Base-by-base conservation (phyloP, 2,329 filamentous ascomycete genomes). In the Cordyceps fumosorosea region DNA sequence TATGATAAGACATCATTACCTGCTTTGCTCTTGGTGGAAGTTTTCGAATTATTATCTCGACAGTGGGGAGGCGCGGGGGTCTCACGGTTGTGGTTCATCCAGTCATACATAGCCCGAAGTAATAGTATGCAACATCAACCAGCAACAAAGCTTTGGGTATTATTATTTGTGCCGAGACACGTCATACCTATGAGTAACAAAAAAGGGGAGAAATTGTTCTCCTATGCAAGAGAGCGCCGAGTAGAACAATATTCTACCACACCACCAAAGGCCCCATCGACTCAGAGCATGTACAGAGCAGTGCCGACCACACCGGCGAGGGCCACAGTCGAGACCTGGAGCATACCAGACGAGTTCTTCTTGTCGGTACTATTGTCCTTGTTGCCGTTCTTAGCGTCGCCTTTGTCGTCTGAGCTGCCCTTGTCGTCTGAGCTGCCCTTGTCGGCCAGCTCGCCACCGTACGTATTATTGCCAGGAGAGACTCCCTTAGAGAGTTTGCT, bases 391-490 rank as follows among this genome's bases (percentile, higher is more conserved):
- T 55, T 48, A 12, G 40, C 18, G 26, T 26, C 32, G 45, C 63
- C 64, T 16, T 64, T 42, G 45, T 60, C 44, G 10, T 60, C 65
- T 5, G 29, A 29, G 29, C 29, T 20, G 45, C 64, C 64, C 22
- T 64, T 42, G 45, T 60, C 44, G 10, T 60, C 65, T 7, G 65
- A 63, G 45, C 66, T 67, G 52, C 65, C 64, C n/a, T 66, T 64
- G 40, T 66, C 65, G 20, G 67, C 67, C 53, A 73, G 52, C 37
- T 71, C 66, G 26, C 72, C 73, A n/a, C 73, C 73, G 61, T 69
- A 73, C 5, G 63, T 44, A 5, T 59, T 58, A 29, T 56, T 65
- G 37, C 65, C 67, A 14, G 73, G 73, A n/a, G 63, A 68, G 45
- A 74, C 69, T 18, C 67, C 65, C 4, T 63, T 64, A 47, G 68